These are phyloP conservation scores for Scleroderma bovista DNA, from an alignment of 768 basidiomycete genomes.

Conservation along the genomic window DNA sequence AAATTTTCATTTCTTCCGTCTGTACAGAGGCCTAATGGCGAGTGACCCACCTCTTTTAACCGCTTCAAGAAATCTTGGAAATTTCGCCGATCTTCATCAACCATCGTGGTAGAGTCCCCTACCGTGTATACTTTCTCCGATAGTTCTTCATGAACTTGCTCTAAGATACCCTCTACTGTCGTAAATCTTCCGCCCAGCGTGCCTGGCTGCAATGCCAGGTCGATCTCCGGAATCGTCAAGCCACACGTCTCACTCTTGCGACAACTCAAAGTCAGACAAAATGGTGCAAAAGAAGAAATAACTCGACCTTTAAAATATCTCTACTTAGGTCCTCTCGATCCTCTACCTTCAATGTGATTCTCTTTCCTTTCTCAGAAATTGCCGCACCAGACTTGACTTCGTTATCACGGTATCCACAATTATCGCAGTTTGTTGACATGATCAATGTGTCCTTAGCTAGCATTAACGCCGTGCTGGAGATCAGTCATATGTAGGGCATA, in stretches of 20 bases:
- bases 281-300: background rate
- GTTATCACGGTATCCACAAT: constrained; percentile 94
- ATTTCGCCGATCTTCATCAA: constrained; percentile 41
- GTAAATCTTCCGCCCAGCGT: constrained; percentile 98
- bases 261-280: background rate
- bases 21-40: background rate
- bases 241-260: constrained; percentile 90
- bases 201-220: constrained; percentile 84
- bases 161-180: constrained; percentile 90
- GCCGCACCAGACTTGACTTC: constrained; percentile 95
- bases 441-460: constrained; percentile 78
- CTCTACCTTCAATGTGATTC: constrained; percentile 83
- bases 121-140: constrained; percentile 77
- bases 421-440: constrained; percentile 97
- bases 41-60: constrained; percentile 59
- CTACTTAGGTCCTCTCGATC: constrained; percentile 89
- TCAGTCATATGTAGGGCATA: constrained; percentile 14
- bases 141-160: constrained; percentile 93
- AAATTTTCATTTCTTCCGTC: constrained; percentile 1
- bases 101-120: constrained; percentile 53
- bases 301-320: constrained; percentile 84
- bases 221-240: constrained; percentile 88
- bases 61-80: constrained; percentile 74
- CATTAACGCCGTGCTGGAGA: background rate
- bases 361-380: constrained; percentile 82